Percentiles rank a stretch among this genome's conserved stretches.
phyloP scores from a whole-genome alignment of 1,284 basidiomycete species.

The Mycena sp. region DNA sequence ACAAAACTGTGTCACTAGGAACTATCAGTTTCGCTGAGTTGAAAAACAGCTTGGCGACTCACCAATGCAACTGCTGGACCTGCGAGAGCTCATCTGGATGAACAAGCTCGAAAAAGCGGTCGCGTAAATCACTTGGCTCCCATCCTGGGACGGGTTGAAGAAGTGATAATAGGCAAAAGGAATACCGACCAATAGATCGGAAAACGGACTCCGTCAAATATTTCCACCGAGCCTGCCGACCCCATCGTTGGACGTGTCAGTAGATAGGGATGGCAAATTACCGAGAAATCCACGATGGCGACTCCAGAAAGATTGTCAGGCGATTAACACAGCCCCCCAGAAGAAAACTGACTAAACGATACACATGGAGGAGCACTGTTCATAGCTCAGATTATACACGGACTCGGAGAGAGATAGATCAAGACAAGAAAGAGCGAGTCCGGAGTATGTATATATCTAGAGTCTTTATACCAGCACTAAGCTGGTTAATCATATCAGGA shows the following conservation, averaged over 20 bases:
- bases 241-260: slow-evolving; percentile 26
- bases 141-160: slow-evolving; percentile 57
- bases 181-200: slow-evolving; percentile 70
- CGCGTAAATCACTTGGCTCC: slow-evolving; percentile 74
- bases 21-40: background rate
- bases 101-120: slow-evolving; percentile 71
- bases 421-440: too few species aligned
- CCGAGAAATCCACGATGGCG: slow-evolving; percentile 77
- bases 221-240: slow-evolving; percentile 68
- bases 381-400: slow-evolving; percentile 69
- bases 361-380: slow-evolving; percentile 56
- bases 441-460: too few species aligned
- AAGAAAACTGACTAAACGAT: slow-evolving; percentile 71
- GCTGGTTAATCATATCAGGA: too few species aligned
- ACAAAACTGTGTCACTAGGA: slow-evolving; percentile 70
- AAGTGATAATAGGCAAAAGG: background rate
- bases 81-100: slow-evolving; percentile 78
- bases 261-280: background rate
- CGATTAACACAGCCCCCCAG: too few species aligned
- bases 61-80: slow-evolving; percentile 75
- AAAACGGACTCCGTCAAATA: slow-evolving; percentile 74
- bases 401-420: too few species aligned
- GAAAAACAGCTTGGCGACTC: slow-evolving; percentile 32
- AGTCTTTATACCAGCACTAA: background rate
- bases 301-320: slow-evolving; percentile 52